Percentiles rank a stretch among this genome's conserved stretches.
Evolutionary conservation across 371 early-diverging fungal species (phyloP).

Genomic region (Mucor saturninus): DNA sequence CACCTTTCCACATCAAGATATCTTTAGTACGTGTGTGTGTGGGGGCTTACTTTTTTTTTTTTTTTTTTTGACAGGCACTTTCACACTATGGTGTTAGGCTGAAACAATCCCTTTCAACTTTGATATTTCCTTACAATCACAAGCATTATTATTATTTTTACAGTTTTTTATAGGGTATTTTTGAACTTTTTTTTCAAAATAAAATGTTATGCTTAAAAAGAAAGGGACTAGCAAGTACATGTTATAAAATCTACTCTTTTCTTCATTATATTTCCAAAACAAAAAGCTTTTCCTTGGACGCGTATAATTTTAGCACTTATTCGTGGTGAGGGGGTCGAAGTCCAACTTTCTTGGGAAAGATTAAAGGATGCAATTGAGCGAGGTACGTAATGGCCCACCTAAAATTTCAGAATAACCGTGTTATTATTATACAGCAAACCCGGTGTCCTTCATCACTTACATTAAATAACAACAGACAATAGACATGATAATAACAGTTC

Average conservation of each 20-base stretch:
- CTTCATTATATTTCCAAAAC: not conserved
- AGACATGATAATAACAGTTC: slow-evolving; percentile 76
- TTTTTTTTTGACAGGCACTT: too few relatives aligned
- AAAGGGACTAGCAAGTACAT: not conserved
- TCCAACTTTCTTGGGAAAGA: slow-evolving; percentile 68
- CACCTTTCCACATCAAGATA: too few relatives aligned
- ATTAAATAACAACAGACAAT: slow-evolving; percentile 65
- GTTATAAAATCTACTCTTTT: not conserved
- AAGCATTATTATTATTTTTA: not conserved
- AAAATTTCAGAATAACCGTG: not conserved
- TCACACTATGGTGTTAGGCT: too few relatives aligned
- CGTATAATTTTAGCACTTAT: slow-evolving; percentile 11
- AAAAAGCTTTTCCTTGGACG: not conserved
- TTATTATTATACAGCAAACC: not conserved
- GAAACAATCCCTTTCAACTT: too few relatives aligned
- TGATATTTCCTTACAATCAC: too few relatives aligned
- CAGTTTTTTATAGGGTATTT: slow-evolving; percentile 6
- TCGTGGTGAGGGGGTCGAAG: slow-evolving; percentile 55
- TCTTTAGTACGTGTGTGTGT: too few relatives aligned
- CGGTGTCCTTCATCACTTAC: slow-evolving; percentile 40
- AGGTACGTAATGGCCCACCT: slow-evolving; percentile 82
- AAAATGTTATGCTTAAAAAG: not conserved
- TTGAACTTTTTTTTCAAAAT: not conserved
- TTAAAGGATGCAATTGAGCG: slow-evolving; percentile 75
- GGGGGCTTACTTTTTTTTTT: too few relatives aligned